Conservation (phyloP, 1,284 basidiomycete species). For the Hymenochaete sp. region DNA sequence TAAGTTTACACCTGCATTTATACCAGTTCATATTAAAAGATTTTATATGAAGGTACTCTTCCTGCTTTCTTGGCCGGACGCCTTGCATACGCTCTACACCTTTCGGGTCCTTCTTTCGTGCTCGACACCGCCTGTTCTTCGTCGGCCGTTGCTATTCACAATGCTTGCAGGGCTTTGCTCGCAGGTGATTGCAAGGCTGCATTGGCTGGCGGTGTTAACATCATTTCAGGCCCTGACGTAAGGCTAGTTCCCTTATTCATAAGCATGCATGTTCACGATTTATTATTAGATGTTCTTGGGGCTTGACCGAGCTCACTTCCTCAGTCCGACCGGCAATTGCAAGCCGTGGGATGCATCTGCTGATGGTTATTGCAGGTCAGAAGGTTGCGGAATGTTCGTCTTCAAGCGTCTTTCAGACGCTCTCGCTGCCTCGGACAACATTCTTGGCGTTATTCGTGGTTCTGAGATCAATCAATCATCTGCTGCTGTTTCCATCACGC, state of each 20-base stretch:
- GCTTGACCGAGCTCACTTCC: constrained; percentile 59
- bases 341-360: constrained; percentile 63
- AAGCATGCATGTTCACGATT: constrained; percentile 11
- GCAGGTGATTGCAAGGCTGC: constrained; percentile 57
- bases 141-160: constrained; percentile 56
- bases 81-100: constrained; percentile 56
- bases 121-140: constrained; percentile 69
- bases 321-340: constrained; percentile 59
- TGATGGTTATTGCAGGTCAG: constrained; percentile 64
- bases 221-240: constrained; percentile 64
- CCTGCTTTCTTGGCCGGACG: constrained; percentile 62
- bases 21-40: neutral
- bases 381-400: constrained; percentile 61
- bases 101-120: constrained; percentile 61
- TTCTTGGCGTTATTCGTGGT: constrained; percentile 59
- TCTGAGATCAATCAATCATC: constrained; percentile 65
- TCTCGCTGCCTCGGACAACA: constrained; percentile 50
- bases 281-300: constrained; percentile 54
- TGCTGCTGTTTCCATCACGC: constrained; percentile 56
- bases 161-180: constrained; percentile 55
- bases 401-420: constrained; percentile 63
- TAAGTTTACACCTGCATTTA: constrained; percentile 24
- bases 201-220: constrained; percentile 65
- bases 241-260: constrained; percentile 21
- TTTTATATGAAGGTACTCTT: constrained; percentile 44